Base-by-base conservation (phyloP, 148 eudicot species). In the Bassia scoparia region DNA sequence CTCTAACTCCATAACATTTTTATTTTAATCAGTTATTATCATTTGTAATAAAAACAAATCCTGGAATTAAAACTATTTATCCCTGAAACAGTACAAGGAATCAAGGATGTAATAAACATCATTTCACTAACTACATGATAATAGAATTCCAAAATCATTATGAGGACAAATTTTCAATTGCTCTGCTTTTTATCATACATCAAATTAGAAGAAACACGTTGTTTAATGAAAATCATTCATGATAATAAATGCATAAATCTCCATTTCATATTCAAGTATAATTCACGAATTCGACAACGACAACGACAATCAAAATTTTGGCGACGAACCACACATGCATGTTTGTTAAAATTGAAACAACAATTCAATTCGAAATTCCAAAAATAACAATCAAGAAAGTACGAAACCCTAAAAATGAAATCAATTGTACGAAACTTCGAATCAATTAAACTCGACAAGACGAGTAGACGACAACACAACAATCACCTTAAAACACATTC, bases 341-440 rank as follows among this genome's bases (percentile, higher is more conserved):
- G n/a, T n/a, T n/a, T n/a, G n/a, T n/a, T n/a, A n/a, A n/a, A n/a
- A n/a, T n/a, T n/a, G n/a, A n/a, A n/a, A n/a, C n/a, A n/a, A n/a
- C n/a, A n/a, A n/a, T n/a, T n/a, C n/a, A n/a, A n/a, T n/a, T n/a
- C n/a, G n/a, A n/a, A n/a, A n/a, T n/a, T n/a, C n/a, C n/a, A n/a
- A n/a, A n/a, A 5, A 58, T 16, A 66, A 2, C 38, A 35, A 59
- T 9, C 23, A 30, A 1, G 52, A 69, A 53, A 64, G n/a, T n/a
- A n/a, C n/a, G n/a, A 41, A 41, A 41, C 78, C 54, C 27, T 60
- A 53, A 63, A 60, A 30, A 34, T 11, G 11, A 74, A 10, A 35
- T 35, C 43, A 20, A 54, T 4, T 41, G 9, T 41, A 7, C 7
- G 3, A 26, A 37, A 24, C 7, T 31, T n/a, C n/a, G 16, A 52